Base-by-base conservation (phyloP, 208 protist species). In the Zelonia costaricensis region DNA sequence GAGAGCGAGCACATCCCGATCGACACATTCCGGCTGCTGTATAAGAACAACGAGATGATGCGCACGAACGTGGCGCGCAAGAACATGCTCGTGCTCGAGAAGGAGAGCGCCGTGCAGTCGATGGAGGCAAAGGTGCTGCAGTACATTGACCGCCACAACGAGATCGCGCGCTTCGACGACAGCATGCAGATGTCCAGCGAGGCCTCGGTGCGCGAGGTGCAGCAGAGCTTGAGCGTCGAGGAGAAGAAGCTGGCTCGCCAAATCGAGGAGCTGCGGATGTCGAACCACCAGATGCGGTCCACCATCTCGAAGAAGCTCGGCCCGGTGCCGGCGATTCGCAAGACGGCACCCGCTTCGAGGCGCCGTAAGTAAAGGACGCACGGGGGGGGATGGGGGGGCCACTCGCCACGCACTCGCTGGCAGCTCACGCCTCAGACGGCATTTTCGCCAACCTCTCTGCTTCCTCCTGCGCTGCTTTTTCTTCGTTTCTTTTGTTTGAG, bases 31-130 rank as follows among this genome's bases (percentile, higher is more conserved):
- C 84, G 85, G 13, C 84, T 97, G 12, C 71, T 97, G 12, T 84
- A 84, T 62, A 89, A 92, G 70, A 89, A 93, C 72, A 89, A 91
- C 33, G 85, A 93, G 56, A 81, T 86, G 78, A 85, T 94, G 80
- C 69, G 78, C 49, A 82, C 74, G 16, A 91, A 69, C 52, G 78
- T 94, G 47, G 80, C 81, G 15, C 88, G 88, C 46, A 97, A 95
- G 76, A 90, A 94, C 62, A 93, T 97, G 84, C 67, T 97, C 28
- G 84, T 93, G 54, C 67, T 94, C 16, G 91, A 97, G 71, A 94
- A 94, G 77, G 88, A 94, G 60, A 79, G 72, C 44, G 82, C 78
- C 9, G 76, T 97, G 64, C 72, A 94, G 48, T 76, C 88, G 18
- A 71, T 94, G 33, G 84, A 95, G 46, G 81, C 82, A 44, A 93